A percentile compares a stretch with the other conserved stretches of the same genome.
Evolutionary conservation across 2,329 filamentous ascomycete species (phyloP).

Genomic region (Fusarium sp.): DNA sequence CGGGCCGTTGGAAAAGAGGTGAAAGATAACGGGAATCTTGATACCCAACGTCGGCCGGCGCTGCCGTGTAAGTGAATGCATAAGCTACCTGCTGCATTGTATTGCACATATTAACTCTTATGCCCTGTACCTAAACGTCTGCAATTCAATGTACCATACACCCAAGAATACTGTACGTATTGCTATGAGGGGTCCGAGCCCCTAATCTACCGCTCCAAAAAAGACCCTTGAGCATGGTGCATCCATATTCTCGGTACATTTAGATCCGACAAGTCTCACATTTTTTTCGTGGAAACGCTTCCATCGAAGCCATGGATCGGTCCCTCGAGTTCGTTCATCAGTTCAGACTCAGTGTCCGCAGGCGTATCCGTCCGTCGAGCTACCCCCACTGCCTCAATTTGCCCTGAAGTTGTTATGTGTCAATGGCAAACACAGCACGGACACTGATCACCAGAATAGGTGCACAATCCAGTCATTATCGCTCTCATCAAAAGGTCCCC

Average conservation of each 20-base stretch:
- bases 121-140: not conserved
- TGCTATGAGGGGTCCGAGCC: slow-evolving; percentile 20
- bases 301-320: not conserved
- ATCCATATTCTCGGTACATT: slow-evolving; percentile 16
- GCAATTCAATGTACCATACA: not conserved
- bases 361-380: not conserved
- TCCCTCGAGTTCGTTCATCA: not conserved
- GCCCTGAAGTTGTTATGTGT: not conserved
- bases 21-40: slow-evolving; percentile 40
- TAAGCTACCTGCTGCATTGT: not conserved
- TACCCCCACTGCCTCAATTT: not conserved
- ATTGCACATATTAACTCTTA: not conserved
- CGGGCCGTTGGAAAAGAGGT: slow-evolving; percentile 39
- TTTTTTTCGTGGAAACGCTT: not conserved
- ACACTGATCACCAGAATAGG: slow-evolving; percentile 34
- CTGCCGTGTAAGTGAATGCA: slow-evolving; percentile 29
- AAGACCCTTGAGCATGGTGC: slow-evolving; percentile 1
- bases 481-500: not conserved
- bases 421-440: slow-evolving; percentile 24
- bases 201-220: slow-evolving; percentile 1
- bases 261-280: slow-evolving; percentile 14
- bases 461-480: slow-evolving; percentile 10
- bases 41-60: slow-evolving; percentile 26
- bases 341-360: not conserved
- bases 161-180: not conserved